phyloP scores from a whole-genome alignment of 768 basidiomycete species.

The Boletus coccyginus region DNA sequence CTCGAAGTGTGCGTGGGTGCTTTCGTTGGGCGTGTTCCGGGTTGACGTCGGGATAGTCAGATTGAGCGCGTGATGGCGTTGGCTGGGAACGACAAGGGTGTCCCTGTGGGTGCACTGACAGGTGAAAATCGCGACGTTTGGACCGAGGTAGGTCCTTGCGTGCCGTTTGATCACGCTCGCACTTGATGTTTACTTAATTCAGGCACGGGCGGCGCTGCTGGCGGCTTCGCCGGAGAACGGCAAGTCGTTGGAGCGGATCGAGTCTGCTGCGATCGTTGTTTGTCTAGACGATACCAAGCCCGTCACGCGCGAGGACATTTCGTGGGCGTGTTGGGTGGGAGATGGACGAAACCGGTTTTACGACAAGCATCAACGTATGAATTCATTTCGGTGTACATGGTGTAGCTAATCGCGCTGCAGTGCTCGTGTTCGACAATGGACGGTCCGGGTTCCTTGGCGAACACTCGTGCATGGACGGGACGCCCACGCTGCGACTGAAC shows the following conservation, averaged over 20 bases:
- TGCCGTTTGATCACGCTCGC: neutral
- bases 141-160: slow-evolving; percentile 71
- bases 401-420: slow-evolving; percentile 37
- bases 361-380: slow-evolving; percentile 92
- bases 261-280: slow-evolving; percentile 86
- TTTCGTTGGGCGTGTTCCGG: neutral
- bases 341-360: slow-evolving; percentile 90
- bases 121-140: slow-evolving; percentile 88
- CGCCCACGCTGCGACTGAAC: slow-evolving; percentile 91
- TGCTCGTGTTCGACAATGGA: slow-evolving; percentile 93
- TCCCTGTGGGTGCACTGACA: slow-evolving; percentile 79
- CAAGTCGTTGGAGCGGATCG: slow-evolving; percentile 70
- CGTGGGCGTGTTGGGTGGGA: slow-evolving; percentile 85
- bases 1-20: slow-evolving; percentile 59
- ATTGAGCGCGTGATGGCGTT: slow-evolving; percentile 64
- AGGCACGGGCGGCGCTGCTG: slow-evolving; percentile 63
- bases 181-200: neutral
- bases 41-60: slow-evolving; percentile 41
- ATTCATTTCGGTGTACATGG: neutral
- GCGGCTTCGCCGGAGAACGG: slow-evolving; percentile 65
- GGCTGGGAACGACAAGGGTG: slow-evolving; percentile 47
- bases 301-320: slow-evolving; percentile 75
- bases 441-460: slow-evolving; percentile 91
- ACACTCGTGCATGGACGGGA: slow-evolving; percentile 91
- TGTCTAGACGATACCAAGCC: slow-evolving; percentile 83